phyloP scores from a whole-genome alignment of 2,329 filamentous ascomycete species.

The Curvularia hawaiiensis region DNA sequence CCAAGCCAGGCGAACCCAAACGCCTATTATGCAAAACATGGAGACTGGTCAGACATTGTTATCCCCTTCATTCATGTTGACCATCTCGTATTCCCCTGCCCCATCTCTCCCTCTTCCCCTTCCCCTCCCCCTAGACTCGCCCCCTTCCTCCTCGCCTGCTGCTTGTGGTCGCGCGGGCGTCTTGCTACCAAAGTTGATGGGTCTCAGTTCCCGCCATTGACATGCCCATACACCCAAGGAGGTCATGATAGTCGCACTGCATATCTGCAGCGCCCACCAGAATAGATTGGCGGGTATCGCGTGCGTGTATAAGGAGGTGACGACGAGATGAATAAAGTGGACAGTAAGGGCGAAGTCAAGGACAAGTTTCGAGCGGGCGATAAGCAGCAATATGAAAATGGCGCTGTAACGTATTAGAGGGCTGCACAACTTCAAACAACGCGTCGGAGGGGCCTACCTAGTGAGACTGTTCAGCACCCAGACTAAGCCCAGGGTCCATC shows the following conservation, averaged over 20 bases:
- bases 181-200: slow-evolving; percentile 81
- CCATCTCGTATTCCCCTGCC: slow-evolving; percentile 56
- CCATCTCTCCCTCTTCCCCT: slow-evolving; percentile 52
- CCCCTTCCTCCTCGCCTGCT: slow-evolving; percentile 43
- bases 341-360: slow-evolving; percentile 93
- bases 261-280: slow-evolving; percentile 80
- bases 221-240: slow-evolving; percentile 87
- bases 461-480: slow-evolving; percentile 70
- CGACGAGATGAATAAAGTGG: slow-evolving; percentile 78
- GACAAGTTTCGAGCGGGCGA: slow-evolving; percentile 90
- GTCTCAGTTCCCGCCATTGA: slow-evolving; percentile 84
- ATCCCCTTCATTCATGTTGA: slow-evolving; percentile 48
- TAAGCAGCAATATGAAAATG: slow-evolving; percentile 79
- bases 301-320: slow-evolving; percentile 79
- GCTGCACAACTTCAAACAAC: neutral
- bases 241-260: slow-evolving; percentile 67
- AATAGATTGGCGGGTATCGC: slow-evolving; percentile 76
- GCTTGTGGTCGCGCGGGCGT: slow-evolving; percentile 32
- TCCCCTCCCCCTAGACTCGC: slow-evolving; percentile 47
- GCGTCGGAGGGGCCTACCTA: slow-evolving; percentile 55
- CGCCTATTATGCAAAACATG: slow-evolving; percentile 36
- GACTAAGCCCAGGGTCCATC: slow-evolving; percentile 71
- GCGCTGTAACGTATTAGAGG: slow-evolving; percentile 60
- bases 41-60: slow-evolving; percentile 39
- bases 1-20: slow-evolving; percentile 26